A percentile compares a stretch with the other conserved stretches of the same genome.
Evolutionary conservation across 1,284 basidiomycete genomes (phyloP).

Genomic region (Phenoliferia sp.): DNA sequence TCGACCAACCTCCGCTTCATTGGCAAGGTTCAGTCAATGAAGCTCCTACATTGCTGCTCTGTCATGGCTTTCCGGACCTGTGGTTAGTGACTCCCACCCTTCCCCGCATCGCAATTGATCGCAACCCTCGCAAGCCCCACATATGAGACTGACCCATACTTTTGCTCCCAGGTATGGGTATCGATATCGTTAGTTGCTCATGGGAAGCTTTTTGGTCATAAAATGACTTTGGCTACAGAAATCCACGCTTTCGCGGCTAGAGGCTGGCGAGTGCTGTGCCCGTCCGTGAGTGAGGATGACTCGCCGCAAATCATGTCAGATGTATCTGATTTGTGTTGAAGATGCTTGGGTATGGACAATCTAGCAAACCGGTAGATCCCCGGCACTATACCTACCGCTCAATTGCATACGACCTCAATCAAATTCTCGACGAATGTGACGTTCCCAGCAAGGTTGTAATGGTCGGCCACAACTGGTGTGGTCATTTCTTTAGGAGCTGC

Average conservation of each 20-base stretch:
- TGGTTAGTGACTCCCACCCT: not conserved
- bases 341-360: constrained; percentile 27
- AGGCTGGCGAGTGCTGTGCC: constrained; percentile 32
- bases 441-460: constrained; percentile 23
- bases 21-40: not conserved
- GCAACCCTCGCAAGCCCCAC: not conserved
- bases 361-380: constrained; percentile 19
- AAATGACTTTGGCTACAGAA: constrained; percentile 5
- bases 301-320: not conserved
- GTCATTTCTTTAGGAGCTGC: not conserved
- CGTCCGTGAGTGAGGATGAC: constrained; percentile 4
- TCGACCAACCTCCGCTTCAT: constrained; percentile 12
- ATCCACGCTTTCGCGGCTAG: constrained; percentile 23
- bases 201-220: not conserved
- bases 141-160: not conserved
- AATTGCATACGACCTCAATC: constrained; percentile 30
- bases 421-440: constrained; percentile 18
- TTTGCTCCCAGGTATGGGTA: constrained; percentile 11
- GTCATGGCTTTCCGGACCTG: constrained; percentile 24
- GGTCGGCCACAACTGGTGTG: constrained; percentile 34
- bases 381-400: constrained; percentile 25
- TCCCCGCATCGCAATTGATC: not conserved
- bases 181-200: not conserved
- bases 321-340: not conserved
- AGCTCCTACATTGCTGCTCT: constrained; percentile 11